Conservation (phyloP, 2,329 filamentous ascomycete genomes). For the Phyllosticta citrichinensis region DNA sequence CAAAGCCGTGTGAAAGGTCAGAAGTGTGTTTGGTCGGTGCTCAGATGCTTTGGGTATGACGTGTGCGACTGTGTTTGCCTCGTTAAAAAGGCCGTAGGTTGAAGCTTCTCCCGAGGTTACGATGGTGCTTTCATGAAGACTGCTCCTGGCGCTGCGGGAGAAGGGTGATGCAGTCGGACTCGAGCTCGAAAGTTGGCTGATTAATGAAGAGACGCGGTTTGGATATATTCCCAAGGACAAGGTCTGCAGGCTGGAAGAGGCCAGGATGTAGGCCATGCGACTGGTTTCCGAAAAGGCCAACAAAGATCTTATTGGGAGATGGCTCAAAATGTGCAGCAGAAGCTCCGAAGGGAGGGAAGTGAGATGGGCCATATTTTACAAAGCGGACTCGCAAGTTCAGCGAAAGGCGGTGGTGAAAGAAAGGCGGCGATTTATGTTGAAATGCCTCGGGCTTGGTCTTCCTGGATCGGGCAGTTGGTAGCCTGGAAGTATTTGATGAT, state of each 20-base stretch:
- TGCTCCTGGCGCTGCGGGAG: slow-evolving; percentile 7
- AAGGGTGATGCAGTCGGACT: slow-evolving; percentile 8
- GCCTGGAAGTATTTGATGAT: neutral
- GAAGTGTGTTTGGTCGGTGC: slow-evolving; percentile 5
- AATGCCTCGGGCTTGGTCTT: neutral
- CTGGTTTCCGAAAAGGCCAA: slow-evolving; percentile 26
- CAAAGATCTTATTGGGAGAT: slow-evolving; percentile 22
- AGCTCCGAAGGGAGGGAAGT: slow-evolving; percentile 24
- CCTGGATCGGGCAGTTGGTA: neutral
- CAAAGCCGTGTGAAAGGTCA: slow-evolving; percentile 21
- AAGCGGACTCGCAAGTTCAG: neutral
- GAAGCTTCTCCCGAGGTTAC: neutral
- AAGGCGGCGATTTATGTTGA: neutral
- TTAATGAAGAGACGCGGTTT: slow-evolving; percentile 64
- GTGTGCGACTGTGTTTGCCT: slow-evolving; percentile 4
- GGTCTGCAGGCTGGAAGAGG: slow-evolving; percentile 36
- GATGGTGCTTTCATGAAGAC: neutral
- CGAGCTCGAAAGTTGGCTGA: slow-evolving; percentile 43
- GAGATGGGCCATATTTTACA: slow-evolving; percentile 2
- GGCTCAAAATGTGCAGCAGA: slow-evolving; percentile 22
- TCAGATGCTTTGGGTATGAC: slow-evolving; percentile 8
- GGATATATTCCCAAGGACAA: slow-evolving; percentile 82
- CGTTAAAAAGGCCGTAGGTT: neutral
- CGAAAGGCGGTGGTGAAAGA: neutral
- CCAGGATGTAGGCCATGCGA: slow-evolving; percentile 18